phyloP scores from a whole-genome alignment of 2,329 filamentous ascomycete genomes.

The Colletotrichum liriopes region DNA sequence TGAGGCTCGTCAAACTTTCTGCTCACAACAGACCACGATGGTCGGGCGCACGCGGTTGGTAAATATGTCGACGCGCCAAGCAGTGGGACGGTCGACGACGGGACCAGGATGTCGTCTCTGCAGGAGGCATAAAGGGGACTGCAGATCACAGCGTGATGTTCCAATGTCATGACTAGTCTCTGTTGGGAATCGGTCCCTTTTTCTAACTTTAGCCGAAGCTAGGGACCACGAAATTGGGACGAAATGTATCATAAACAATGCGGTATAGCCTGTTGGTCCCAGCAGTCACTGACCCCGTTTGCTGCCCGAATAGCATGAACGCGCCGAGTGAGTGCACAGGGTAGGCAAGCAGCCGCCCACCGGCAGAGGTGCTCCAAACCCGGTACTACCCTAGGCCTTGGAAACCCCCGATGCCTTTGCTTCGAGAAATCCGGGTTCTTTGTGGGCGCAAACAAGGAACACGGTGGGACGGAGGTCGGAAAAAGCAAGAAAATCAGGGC shows the following conservation, averaged over 20 bases:
- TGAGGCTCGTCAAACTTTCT: slow-evolving; percentile 27
- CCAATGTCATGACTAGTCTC: slow-evolving; percentile 40
- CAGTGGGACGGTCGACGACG: background rate
- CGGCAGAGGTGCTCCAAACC: slow-evolving; percentile 24
- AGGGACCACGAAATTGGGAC: slow-evolving; percentile 33
- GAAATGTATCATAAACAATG: slow-evolving; percentile 16
- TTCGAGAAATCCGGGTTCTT: slow-evolving; percentile 35
- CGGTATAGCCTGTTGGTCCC: slow-evolving; percentile 34
- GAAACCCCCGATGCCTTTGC: slow-evolving; percentile 27
- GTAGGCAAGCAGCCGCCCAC: slow-evolving; percentile 26
- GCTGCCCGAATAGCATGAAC: slow-evolving; percentile 26
- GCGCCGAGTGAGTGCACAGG: slow-evolving; percentile 1
- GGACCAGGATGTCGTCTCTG: slow-evolving; percentile 27
- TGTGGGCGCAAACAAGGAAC: slow-evolving; percentile 37
- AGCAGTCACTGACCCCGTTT: slow-evolving; percentile 17
- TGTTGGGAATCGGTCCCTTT: slow-evolving; percentile 26
- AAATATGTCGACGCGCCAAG: slow-evolving; percentile 11
- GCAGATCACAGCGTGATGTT: slow-evolving; percentile 36
- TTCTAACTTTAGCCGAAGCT: slow-evolving; percentile 35
- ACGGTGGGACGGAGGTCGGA: slow-evolving; percentile 25
- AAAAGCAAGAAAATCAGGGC: slow-evolving; percentile 35
- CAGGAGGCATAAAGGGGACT: slow-evolving; percentile 36
- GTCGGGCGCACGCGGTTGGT: slow-evolving; percentile 13
- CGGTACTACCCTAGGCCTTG: slow-evolving; percentile 36
- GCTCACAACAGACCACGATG: slow-evolving; percentile 9